phyloP scores from a whole-genome alignment of 768 basidiomycete species.

The Amanita rubescens region DNA sequence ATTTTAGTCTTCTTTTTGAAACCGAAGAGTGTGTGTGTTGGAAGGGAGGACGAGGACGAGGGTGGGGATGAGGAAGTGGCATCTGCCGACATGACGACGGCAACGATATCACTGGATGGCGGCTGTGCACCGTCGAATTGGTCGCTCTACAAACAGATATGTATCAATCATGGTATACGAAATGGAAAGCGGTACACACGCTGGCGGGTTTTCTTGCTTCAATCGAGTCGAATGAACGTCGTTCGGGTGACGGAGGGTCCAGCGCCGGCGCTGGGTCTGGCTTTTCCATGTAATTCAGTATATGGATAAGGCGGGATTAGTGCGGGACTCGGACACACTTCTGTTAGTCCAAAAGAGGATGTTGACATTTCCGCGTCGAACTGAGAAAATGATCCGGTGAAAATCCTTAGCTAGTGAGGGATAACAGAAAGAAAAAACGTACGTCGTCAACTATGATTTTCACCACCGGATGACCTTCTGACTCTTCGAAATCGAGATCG shows the following conservation, averaged over 20 bases:
- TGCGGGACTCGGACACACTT: not conserved
- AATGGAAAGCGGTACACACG: not conserved
- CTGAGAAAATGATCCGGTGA: not conserved
- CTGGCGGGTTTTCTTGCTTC: not conserved
- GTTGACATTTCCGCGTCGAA: not conserved
- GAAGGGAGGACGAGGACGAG: too few relatives aligned
- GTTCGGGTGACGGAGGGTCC: not conserved
- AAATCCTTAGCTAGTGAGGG: too few relatives aligned
- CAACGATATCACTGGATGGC: too few relatives aligned
- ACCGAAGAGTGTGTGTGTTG: not conserved
- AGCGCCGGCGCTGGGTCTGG: not conserved
- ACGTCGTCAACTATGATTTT: not conserved
- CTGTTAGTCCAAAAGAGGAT: not conserved
- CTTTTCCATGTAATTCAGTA: not conserved
- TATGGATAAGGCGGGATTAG: not conserved
- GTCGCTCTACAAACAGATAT: not conserved
- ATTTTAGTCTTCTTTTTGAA: not conserved
- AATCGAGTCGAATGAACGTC: not conserved
- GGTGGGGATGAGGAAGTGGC: not conserved
- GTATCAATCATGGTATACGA: not conserved
- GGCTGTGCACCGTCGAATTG: not conserved
- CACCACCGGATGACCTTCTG: not conserved
- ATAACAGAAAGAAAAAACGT: not conserved
- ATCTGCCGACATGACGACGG: not conserved
- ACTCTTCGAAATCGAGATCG: too few relatives aligned